Base-by-base conservation (phyloP, 176 grass and related monocot species). In the Carex myosuroides region DNA sequence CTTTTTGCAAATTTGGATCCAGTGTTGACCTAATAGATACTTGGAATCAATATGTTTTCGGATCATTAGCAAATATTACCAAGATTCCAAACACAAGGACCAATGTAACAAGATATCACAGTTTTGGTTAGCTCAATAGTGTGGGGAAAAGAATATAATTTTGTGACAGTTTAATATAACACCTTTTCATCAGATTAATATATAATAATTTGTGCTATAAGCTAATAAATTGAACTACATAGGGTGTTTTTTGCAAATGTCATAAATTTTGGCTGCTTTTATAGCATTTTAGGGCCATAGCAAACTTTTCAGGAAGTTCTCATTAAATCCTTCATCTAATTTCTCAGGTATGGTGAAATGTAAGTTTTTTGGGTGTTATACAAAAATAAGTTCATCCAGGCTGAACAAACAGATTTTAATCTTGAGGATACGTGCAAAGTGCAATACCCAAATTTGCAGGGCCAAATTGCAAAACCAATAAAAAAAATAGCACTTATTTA, bases 391-490 rank as follows among this genome's bases (percentile, higher is more conserved):
- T 24, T 13, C 10, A 64, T 13, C 21, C 10, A 26, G 60, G 62
- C 17, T 24, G 79, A 53, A 52, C 17, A 13, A 42, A 52, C 33
- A 42, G 3, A 76, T 76, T 6, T 24, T 54, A 79, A 54, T 24
- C 12, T 79, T 4, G 61, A 62, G 12, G 57, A 32, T 68, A 30
- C 21, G 65, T 90, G 11, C 82, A 74, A 21, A 30, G 72, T 90
- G 14, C 82, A 74, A 59, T 70, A 85, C 17, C 5, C n/a, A 37
- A 17, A 66, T 17, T 74, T 55, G 48, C 13, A 55, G 46, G 72
- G 48, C 5, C 32, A 55, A 54, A 55, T 73, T 73, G 50, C 50
- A 77, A 56, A 54, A 30, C 52, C 22, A 9, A 30, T 55, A 6
- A 55, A 52, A 52, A 30, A 22, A 24, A 48, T 52, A 44, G 63